phyloP scores from a whole-genome alignment of 2,329 filamentous ascomycete genomes.

The Claviceps digitariae region DNA sequence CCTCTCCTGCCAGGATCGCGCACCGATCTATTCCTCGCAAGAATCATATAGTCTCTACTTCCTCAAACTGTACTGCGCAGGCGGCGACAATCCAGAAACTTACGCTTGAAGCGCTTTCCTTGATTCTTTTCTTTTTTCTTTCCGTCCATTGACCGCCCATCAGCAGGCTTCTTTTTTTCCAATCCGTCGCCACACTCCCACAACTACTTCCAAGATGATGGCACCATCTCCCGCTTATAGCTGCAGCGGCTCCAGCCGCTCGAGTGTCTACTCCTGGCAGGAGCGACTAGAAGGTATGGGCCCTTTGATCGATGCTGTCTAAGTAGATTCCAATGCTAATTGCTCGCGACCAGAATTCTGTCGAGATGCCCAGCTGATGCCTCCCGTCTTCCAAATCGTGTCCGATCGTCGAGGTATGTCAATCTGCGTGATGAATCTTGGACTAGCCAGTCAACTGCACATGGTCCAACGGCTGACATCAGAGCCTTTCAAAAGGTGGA shows the following conservation, averaged over 20 bases:
- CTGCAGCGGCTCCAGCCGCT: constrained; percentile 10
- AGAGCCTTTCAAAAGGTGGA: constrained; percentile 42
- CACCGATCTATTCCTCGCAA: not conserved
- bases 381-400: constrained; percentile 54
- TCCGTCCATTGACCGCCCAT: not conserved
- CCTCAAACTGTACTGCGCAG: not conserved
- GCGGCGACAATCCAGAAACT: not conserved
- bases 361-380: constrained; percentile 34
- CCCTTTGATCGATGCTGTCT: not conserved
- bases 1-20: constrained; percentile 1
- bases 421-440: not conserved
- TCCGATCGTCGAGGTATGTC: constrained; percentile 59
- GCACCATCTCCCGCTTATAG: constrained; percentile 14
- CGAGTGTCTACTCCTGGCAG: constrained; percentile 32
- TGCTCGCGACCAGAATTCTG: constrained; percentile 36
- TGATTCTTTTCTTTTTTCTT: no score
- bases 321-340: not conserved
- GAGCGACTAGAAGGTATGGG: constrained; percentile 39
- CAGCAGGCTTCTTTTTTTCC: not conserved
- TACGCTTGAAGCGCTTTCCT: not conserved
- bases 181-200: not conserved
- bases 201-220: constrained; percentile 7
- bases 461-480: not conserved
- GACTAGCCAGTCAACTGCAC: not conserved
- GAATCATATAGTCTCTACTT: not conserved